These are phyloP conservation scores for Abrus pulchellus DNA, from an alignment of 306 rosid species.

Conservation along the genomic window DNA sequence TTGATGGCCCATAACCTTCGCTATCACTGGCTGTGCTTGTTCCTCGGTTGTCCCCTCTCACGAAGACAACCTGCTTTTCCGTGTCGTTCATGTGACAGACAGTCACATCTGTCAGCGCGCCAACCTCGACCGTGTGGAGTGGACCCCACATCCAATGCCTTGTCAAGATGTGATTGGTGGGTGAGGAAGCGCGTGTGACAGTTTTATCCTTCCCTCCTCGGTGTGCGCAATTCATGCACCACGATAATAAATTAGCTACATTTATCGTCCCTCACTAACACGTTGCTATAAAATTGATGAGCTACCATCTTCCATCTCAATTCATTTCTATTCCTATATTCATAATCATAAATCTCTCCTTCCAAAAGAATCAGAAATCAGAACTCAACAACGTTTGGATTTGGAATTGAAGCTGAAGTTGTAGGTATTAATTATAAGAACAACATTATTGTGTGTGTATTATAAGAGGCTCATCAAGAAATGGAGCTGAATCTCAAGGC, in stretches of 20 bases:
- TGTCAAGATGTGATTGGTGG: conserved; percentile 53
- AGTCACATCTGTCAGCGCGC: conserved; percentile 44
- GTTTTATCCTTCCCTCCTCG: conserved; percentile 30
- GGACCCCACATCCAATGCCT: neutral
- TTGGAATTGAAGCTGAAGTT: conserved; percentile 15
- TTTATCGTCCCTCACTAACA: conserved; percentile 14
- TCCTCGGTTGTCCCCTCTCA: conserved; percentile 55
- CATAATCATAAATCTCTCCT: neutral
- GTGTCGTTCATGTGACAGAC: conserved; percentile 56
- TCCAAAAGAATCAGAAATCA: neutral
- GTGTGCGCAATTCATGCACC: conserved; percentile 55
- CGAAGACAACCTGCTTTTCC: conserved; percentile 45
- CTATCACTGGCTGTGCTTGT: conserved; percentile 53
- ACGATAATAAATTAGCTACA: conserved; percentile 43
- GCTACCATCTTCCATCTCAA: conserved; percentile 31
- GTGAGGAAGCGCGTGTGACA: conserved; percentile 53
- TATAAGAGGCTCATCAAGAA: neutral
- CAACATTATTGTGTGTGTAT: no score
- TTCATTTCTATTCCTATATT: neutral
- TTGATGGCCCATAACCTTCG: conserved; percentile 56
- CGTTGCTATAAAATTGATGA: conserved; percentile 52
- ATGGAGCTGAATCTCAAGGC: conserved; percentile 59
- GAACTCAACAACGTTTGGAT: neutral
- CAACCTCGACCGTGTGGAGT: neutral
- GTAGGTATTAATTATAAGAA: no score